phyloP scores from a whole-genome alignment of 208 protist genomes.

The Trypanosoma melophagium region DNA sequence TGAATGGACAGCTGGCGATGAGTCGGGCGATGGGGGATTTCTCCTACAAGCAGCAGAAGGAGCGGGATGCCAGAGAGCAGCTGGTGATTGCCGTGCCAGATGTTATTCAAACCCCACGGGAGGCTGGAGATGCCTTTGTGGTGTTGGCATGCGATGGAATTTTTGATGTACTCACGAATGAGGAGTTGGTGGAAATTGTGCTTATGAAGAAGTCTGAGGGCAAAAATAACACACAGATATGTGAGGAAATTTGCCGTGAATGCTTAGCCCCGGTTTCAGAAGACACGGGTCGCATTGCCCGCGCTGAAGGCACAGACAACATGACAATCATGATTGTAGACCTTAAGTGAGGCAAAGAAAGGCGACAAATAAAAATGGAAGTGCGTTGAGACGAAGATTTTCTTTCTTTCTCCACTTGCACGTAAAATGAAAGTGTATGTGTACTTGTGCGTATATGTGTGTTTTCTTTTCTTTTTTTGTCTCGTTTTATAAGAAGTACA shows the following conservation, averaged over 20 bases:
- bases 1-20: conserved; percentile 94
- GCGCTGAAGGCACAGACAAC: conserved; percentile 81
- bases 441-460: too few relatives aligned
- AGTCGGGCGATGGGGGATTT: conserved; percentile 94
- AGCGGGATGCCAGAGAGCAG: conserved; percentile 52
- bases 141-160: conserved; percentile 89
- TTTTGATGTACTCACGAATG: conserved; percentile 86
- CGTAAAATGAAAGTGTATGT: too few relatives aligned
- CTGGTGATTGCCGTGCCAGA: conserved; percentile 74
- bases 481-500: too few relatives aligned
- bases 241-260: conserved; percentile 63
- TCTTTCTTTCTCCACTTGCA: too few relatives aligned
- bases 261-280: conserved; percentile 61
- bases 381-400: too few relatives aligned
- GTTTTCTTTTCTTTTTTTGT: too few relatives aligned
- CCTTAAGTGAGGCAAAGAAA: conserved; percentile 14
- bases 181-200: conserved; percentile 73
- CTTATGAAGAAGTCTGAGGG: conserved; percentile 27
- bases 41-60: conserved; percentile 78
- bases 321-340: conserved; percentile 89
- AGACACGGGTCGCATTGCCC: conserved; percentile 32
- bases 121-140: conserved; percentile 60
- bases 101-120: conserved; percentile 45
- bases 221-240: conserved; percentile 56
- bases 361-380: neutral